Conservation (phyloP, 345 rosid species). For the Eucalyptus cloeziana region DNA sequence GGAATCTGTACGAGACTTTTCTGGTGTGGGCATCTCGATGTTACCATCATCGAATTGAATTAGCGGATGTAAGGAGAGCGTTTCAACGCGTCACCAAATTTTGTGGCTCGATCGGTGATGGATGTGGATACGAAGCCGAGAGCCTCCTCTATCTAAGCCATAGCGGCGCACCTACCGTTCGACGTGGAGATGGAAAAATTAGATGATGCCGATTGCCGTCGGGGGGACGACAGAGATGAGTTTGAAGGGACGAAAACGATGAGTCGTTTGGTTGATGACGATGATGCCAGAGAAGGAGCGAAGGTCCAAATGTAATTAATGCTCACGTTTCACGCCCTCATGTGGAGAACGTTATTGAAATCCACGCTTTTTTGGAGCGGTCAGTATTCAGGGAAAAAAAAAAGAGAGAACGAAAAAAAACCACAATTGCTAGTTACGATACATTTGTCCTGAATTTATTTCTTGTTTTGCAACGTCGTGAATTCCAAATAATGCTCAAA, state of each 20-base stretch:
- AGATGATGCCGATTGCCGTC: background rate
- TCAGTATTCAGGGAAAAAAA: background rate
- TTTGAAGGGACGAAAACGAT: background rate
- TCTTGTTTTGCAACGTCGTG: background rate
- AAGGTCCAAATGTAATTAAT: background rate
- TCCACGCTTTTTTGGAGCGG: background rate
- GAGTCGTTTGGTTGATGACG: background rate
- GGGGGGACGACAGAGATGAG: background rate
- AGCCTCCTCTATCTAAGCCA: background rate
- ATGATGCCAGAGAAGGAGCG: background rate
- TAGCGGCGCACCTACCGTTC: background rate
- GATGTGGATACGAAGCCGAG: background rate
- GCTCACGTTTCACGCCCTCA: background rate
- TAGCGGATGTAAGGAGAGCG: background rate
- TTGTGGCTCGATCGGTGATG: background rate
- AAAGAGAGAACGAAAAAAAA: background rate
- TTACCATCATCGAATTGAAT: background rate
- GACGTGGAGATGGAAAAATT: background rate
- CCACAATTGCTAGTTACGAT: background rate
- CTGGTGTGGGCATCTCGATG: background rate
- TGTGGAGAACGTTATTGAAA: background rate
- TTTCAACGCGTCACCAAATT: background rate
- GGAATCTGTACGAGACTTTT: background rate
- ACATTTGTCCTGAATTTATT: background rate
- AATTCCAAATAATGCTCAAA: too few relatives aligned